Evolutionary conservation across 108 stramenopile genomes (phyloP), one percentile per base, ranked within the genome.

Genomic region (Skeletonema grethae): DNA sequence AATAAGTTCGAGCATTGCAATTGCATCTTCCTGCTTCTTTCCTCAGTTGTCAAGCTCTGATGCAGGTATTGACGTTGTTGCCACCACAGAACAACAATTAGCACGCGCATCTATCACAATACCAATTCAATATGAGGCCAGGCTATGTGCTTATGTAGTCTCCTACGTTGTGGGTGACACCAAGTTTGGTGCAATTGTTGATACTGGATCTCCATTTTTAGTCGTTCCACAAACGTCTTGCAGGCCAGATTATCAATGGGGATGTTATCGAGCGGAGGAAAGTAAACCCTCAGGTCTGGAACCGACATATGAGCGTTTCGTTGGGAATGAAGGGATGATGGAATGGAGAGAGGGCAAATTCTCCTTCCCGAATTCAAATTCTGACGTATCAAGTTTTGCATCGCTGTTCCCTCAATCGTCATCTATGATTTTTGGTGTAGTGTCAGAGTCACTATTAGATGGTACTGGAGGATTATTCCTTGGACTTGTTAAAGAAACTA

Each of bases 401-500:
- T 22, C 38, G 38, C 57, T 75, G 1, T 75, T 75, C 46, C 74
- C 74, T 24, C 38, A 59, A 50, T 75, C 65, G 5, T 62, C 69
- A 53, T 32, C 48, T 1, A 77, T 72, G 76, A 73, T 65, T 13
- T 82, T 82, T 66, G 81, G 81, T 48, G 72, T 82, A 10, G 57
- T 70, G 11, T 73, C 71, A 8, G 81, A 82, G 57, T 50, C 63
- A 11, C 45, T 82, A n/a, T 57, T 82, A 76, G 59, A 69, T 72
- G 70, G 81, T 1, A 76, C 76, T 4, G 81, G 81, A 1, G 81
- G 81, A 6, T 72, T 82, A 6, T 82, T 82, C 39, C 46, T 82
- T 82, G n/a, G 81, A 76, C 10, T 62, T 82, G 81, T 82, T 0
- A 82, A 82, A 41, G 18, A 82, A 41, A 77, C 75, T 16, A 64